Evolutionary conservation across 768 basidiomycete species (phyloP), one percentile per base, ranked within the genome.

Genomic region (Pisolithus tinctorius): DNA sequence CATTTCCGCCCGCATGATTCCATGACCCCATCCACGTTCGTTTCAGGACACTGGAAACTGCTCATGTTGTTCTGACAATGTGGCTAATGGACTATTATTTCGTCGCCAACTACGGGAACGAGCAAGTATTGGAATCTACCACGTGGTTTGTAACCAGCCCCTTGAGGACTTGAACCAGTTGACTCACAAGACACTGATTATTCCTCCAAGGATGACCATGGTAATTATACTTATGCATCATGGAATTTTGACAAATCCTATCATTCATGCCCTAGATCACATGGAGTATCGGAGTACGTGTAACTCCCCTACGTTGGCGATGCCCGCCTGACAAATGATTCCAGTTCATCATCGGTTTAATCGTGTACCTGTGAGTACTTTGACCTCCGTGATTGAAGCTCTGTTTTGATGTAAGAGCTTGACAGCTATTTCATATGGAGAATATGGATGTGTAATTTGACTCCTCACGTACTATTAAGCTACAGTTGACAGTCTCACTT

Each of bases 401-500:
- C 34, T 17, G 20, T 11, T 39, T 5, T 9, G 17, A 17, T 17
- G 13, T 42, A 29, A n/a, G 20, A 9, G 6, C 2, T 20, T 1
- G 2, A 27, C 47, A 53, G 52, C 4, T 53, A 53, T 29, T 53
- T 53, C 31, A 48, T 41, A 14, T 53, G 52, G 52, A 47, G 52
- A 16, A 48, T 53, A 44, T 53, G 45, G 40, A 43, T 17, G 25
- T 53, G 52, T 53, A 17, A 20, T 6, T 38, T 13, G 13, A 20
- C 17, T 23, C 4, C 17, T 4, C 4, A 11, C 10, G 11, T 23
- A 16, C 26, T 23, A 4, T 20, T 20, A 20, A 20, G 20, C 10
- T 7, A n/a, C 23, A 27, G 34, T 30, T 39, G 14, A 37, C 6
- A 4, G 9, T 26, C 9, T 5, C 6, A 16, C 40, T 9, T n/a